Evolutionary conservation across 345 rosid genomes (phyloP).

Genomic region (Nephelium lappaceum): DNA sequence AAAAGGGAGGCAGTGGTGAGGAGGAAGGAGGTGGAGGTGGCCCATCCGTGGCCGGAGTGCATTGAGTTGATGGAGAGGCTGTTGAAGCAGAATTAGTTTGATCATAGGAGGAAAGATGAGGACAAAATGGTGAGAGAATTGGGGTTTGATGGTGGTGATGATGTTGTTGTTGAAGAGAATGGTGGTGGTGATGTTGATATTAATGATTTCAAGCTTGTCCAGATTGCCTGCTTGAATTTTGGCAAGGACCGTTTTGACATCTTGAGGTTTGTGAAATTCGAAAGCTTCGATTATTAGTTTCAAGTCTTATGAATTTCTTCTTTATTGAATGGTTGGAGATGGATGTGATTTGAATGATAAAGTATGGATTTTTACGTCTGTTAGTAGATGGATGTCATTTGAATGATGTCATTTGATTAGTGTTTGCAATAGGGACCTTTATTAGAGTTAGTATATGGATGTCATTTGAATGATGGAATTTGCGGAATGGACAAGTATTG

Average conservation of each 20-base stretch:
- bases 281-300: neutral
- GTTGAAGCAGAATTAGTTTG: slow-evolving; percentile 91
- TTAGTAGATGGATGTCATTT: neutral
- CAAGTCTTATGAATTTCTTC: neutral
- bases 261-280: slow-evolving; percentile 58
- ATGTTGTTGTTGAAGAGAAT: slow-evolving; percentile 19
- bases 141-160: slow-evolving; percentile 51
- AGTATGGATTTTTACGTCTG: neutral
- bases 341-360: neutral
- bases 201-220: slow-evolving; percentile 73
- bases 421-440: neutral
- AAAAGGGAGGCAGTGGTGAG: slow-evolving; percentile 9
- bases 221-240: slow-evolving; percentile 79
- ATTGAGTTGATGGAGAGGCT: no score
- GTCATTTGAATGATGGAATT: neutral
- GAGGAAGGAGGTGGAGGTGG: slow-evolving; percentile 54
- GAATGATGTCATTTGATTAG: no score
- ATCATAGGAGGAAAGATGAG: slow-evolving; percentile 73
- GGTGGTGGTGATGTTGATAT: slow-evolving; percentile 52
- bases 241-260: slow-evolving; percentile 98
- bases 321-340: slow-evolving; percentile 1
- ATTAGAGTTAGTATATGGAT: neutral
- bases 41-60: slow-evolving; percentile 99
- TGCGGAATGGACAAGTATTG: neutral
- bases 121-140: slow-evolving; percentile 54